Evolutionary conservation across 352 stramenopile genomes (phyloP).

Genomic region (Phytophthora tentaculata): DNA sequence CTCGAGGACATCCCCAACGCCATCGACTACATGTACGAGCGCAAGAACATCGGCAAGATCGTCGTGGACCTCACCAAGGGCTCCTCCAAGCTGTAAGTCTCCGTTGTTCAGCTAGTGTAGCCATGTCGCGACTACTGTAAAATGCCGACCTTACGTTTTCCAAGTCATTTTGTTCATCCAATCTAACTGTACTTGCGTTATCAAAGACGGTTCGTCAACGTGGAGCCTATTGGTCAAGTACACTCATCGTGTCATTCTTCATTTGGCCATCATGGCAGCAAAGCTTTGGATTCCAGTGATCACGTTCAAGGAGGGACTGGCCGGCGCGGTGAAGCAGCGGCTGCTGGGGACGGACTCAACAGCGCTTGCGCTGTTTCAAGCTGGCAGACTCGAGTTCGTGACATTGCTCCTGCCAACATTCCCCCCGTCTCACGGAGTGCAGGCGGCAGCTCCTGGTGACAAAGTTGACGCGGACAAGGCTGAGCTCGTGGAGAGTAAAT

Average conservation of each 20-base stretch:
- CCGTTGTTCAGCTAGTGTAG: slow-evolving; percentile 16
- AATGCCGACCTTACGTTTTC: slow-evolving; percentile 11
- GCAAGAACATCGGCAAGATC: slow-evolving; percentile 88
- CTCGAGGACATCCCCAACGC: slow-evolving; percentile 69
- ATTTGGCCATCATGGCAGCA: slow-evolving; percentile 8
- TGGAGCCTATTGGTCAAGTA: slow-evolving; percentile 25
- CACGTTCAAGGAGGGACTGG: slow-evolving; percentile 57
- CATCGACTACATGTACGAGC: slow-evolving; percentile 76
- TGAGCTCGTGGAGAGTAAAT: slow-evolving; percentile 23
- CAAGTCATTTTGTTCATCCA: slow-evolving; percentile 16
- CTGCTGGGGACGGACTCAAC: slow-evolving; percentile 36
- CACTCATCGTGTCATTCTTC: slow-evolving; percentile 6
- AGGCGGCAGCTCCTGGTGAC: slow-evolving; percentile 22
- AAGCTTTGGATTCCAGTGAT: slow-evolving; percentile 59
- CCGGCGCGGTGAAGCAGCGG: slow-evolving; percentile 41
- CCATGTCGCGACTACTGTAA: slow-evolving; percentile 15
- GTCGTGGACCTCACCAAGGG: slow-evolving; percentile 67
- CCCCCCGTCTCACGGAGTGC: slow-evolving; percentile 31
- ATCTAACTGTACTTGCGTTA: slow-evolving; percentile 51
- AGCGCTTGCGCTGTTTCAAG: slow-evolving; percentile 51
- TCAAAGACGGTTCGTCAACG: slow-evolving; percentile 48
- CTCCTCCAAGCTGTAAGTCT: slow-evolving; percentile 30
- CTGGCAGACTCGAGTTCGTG: slow-evolving; percentile 50
- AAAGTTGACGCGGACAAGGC: slow-evolving; percentile 3
- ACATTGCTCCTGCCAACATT: slow-evolving; percentile 32